phyloP scores from a whole-genome alignment of 306 rosid species.

The Hippophae gyantsensis region DNA sequence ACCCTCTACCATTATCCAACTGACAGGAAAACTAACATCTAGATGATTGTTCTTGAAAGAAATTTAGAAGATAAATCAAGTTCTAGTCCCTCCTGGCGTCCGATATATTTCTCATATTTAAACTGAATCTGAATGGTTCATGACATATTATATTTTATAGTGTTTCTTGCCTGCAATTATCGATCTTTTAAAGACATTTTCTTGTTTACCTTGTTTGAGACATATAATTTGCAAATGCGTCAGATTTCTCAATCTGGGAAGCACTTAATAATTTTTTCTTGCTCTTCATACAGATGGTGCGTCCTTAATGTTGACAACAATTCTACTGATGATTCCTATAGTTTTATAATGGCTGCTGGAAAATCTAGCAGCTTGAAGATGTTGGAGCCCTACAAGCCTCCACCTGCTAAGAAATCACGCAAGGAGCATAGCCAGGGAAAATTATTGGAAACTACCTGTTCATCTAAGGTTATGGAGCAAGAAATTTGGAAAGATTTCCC shows the following conservation, averaged over 20 bases:
- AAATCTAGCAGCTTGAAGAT: constrained; percentile 42
- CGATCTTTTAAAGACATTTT: no score
- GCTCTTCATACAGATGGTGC: constrained; percentile 48
- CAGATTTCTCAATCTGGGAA: constrained; percentile 5
- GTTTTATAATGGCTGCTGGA: constrained; percentile 60
- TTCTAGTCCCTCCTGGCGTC: no score
- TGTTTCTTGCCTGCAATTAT: no score
- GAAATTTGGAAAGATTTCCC: constrained; percentile 82
- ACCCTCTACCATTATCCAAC: no score
- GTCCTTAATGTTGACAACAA: constrained; percentile 45
- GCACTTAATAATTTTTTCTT: constrained; percentile 14
- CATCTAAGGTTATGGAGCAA: constrained; percentile 59
- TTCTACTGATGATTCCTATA: constrained; percentile 56
- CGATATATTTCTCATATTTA: no score
- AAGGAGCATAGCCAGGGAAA: constrained; percentile 51
- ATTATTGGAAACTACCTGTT: constrained; percentile 29
- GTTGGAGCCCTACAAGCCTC: constrained; percentile 53
- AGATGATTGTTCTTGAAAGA: no score
- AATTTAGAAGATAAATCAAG: no score
- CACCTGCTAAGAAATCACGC: constrained; percentile 48
- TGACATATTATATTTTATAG: no score
- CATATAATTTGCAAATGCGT: not conserved
- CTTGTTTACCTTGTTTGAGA: no score
- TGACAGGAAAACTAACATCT: no score
- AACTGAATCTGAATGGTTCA: no score